Base-by-base conservation (phyloP, 2,329 filamentous ascomycete species). In the Fusarium piperis region DNA sequence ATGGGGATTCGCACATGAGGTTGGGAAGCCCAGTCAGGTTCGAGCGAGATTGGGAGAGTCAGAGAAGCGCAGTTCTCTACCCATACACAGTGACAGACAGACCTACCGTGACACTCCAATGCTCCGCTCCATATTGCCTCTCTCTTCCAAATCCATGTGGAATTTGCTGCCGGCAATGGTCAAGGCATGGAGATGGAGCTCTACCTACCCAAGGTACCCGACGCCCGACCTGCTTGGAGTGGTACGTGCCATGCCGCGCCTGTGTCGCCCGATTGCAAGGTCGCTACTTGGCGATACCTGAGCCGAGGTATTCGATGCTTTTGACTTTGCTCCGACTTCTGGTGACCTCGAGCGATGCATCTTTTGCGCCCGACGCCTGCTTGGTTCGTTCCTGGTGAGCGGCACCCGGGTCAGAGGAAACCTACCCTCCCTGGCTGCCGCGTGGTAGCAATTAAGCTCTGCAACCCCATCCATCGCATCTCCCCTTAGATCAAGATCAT, bases 161-260 rank as follows among this genome's bases (percentile, higher is more conserved):
- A 44, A 67, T 68, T 67, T 38, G 18, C 53, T 52, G 38, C 20
- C 16, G 28, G 44, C 59, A 58, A 64, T 33, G 46, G 28, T 16
- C 36, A 60, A 67, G 59, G 52, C 44, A 70, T 51, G 44, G 52
- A 26, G 39, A 44, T 26, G 39, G 39, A 41, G 62, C 46, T 48
- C n/a, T 44, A n/a, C 35, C n/a, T 44, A n/a, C 35, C 12, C 28
- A 53, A 30, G 39, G 26, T 32, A 30, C 53, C 32, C 35, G 51
- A 64, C 23, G 30, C 33, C 33, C 33, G 33, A 35, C 33, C 33
- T 35, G 33, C 33, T 46, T 20, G 16, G 56, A 18, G 23, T 41
- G 48, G 67, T 58, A 68, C 55, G 59, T 68, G 67, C 64, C 30
- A 71, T 69, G 46, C 52, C 52, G 59, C 57, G 52, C 57, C 56